Base-by-base conservation (phyloP, 2,329 filamentous ascomycete genomes). In the Metarhizium brunneum region DNA sequence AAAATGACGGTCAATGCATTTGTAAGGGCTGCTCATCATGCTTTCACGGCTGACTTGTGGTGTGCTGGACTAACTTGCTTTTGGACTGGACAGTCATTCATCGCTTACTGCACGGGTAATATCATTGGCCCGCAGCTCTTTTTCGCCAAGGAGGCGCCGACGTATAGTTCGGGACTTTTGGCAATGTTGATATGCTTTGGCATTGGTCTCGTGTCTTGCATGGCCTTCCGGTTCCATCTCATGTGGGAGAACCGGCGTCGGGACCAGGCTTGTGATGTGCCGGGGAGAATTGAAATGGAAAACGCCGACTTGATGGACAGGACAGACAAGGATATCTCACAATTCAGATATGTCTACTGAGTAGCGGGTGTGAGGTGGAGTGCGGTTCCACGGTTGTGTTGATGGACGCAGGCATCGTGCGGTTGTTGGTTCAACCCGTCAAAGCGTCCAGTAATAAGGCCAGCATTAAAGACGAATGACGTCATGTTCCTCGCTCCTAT, bases 121-220 rank as follows among this genome's bases (percentile, higher is more conserved):
- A 78, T 83, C 6, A 77, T 82, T 38, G 82, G 79, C 0, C 81
- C 82, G 0, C 81, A 84, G 62, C 73, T 84, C 2, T 85, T 85
- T 69, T 69, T 80, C 16, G 69, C 73, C n/a, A 68, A 66, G 47
- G 81, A 87, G 63, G 73, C 75, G 0, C 84, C 84, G 0, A 69
- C 75, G 2, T 88, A 87, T 64, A 75, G 78, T 47, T 82, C 80
- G 40, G 84, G 82, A 0, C 84, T 86, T 60, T 73, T 79, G 6
- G 81, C 80, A 2, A 81, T 85, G 60, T 74, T 87, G 54, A 77
- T 80, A 4, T 85, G 81, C 66, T 84, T 84, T 63, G 73, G 72
- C 0, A 62, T 78, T 18, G 70, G 80, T 52, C 73, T 81, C 1
- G 42, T 75, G 1, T 68, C 54, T 10, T 61, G 62, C 38, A 60